These are phyloP conservation scores for Epichloe brachyelytri DNA, from an alignment of 2,329 filamentous ascomycete genomes.

Conservation along the genomic window DNA sequence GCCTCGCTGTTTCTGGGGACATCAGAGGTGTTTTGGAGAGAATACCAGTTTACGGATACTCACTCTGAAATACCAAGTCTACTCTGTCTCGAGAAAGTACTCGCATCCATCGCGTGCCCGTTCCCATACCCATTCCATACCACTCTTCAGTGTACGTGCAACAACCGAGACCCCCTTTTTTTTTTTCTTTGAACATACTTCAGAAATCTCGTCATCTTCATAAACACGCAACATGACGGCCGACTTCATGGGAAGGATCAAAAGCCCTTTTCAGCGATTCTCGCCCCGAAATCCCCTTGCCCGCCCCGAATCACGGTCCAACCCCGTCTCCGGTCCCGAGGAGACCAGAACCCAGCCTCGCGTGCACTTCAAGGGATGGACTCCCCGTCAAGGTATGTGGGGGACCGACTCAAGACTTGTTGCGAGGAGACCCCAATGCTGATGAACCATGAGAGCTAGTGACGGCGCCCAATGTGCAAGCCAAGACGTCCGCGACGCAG, in stretches of 20 bases:
- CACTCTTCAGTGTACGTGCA: no score
- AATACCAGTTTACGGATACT: not conserved
- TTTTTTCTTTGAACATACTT: no score
- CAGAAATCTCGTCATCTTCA: not conserved
- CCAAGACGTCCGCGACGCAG: slow-evolving; percentile 11
- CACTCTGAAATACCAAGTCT: not conserved
- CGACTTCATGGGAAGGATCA: slow-evolving; percentile 4
- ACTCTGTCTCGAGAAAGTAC: no score
- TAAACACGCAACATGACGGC: not conserved
- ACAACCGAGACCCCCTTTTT: no score
- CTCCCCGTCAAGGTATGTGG: not conserved
- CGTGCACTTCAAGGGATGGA: not conserved
- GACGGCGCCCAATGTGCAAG: not conserved
- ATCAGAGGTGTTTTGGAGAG: not conserved
- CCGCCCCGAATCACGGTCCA: not conserved
- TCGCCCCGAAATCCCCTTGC: slow-evolving; percentile 3
- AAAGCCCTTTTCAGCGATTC: slow-evolving; percentile 2
- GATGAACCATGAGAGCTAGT: not conserved
- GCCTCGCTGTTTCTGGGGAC: not conserved
- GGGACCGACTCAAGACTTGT: no score
- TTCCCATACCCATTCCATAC: no score
- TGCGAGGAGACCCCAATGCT: not conserved
- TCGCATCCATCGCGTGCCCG: no score
- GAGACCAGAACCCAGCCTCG: slow-evolving; percentile 1
- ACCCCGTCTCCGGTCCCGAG: slow-evolving; percentile 1